phyloP scores from a whole-genome alignment of 2,329 filamentous ascomycete genomes.

The Aspergillus calidoustus region DNA sequence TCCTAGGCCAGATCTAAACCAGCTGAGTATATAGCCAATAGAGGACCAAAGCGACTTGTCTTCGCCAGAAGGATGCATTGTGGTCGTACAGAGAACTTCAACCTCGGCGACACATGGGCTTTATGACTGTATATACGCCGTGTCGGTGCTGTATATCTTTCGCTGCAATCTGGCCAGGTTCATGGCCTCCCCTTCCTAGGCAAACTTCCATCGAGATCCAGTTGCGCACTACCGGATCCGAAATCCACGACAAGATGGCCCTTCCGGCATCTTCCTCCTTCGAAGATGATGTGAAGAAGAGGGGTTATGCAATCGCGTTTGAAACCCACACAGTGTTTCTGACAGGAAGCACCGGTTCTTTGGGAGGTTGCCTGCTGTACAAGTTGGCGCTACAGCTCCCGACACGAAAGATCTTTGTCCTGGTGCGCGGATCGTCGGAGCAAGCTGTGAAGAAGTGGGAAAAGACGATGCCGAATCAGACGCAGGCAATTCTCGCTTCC shows the following conservation, averaged over 20 bases:
- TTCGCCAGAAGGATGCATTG: neutral
- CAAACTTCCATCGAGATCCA: neutral
- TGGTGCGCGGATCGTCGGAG: constrained; percentile 31
- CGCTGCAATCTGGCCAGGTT: neutral
- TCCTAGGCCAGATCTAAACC: neutral
- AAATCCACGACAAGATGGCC: constrained; percentile 5
- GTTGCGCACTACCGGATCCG: neutral
- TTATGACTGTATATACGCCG: constrained; percentile 2
- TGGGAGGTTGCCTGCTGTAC: constrained; percentile 40
- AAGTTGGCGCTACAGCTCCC: constrained; percentile 39
- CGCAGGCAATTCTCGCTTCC: constrained; percentile 30
- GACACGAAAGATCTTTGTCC: constrained; percentile 35
- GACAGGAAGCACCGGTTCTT: constrained; percentile 37
- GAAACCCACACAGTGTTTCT: constrained; percentile 35
- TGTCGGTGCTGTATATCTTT: neutral
- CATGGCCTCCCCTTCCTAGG: neutral
- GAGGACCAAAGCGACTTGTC: neutral
- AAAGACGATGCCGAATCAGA: constrained; percentile 35
- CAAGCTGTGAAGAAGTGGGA: constrained; percentile 35
- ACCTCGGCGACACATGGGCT: constrained; percentile 16
- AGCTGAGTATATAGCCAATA: neutral
- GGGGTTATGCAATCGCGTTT: constrained; percentile 33
- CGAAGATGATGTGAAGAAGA: constrained; percentile 27
- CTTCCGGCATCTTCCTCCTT: constrained; percentile 13
- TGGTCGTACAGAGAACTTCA: constrained; percentile 9